Evolutionary conservation across 2,329 filamentous ascomycete genomes (phyloP), one percentile per base, ranked within the genome.

Genomic region (Curvularia lunata): DNA sequence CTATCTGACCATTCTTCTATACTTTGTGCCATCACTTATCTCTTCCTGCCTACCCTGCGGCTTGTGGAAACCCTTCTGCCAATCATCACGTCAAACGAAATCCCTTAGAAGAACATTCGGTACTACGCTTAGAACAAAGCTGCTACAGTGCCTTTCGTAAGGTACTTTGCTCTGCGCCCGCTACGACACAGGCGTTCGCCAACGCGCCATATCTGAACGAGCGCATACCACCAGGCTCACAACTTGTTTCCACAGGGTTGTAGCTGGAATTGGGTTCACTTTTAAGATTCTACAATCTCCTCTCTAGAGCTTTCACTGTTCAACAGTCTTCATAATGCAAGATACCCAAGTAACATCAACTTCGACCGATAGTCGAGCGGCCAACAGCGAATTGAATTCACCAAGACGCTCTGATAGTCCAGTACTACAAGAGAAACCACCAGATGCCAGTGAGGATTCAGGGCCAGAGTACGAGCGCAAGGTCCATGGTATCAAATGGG

Each of bases 401-500:
- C 1, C 8, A n/a, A 48, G 30, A 18, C 13, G 46, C 7, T 48
- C 46, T 10, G 30, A 48, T 13, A 48, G 46, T 12, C 46, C 30
- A 0, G 46, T 38, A 13, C 30, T 38, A 9, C 9, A 28, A 1
- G 46, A 48, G 21, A 48, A 48, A 30, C 46, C 46, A 25, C 12
- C 19, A 34, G 46, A 38, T 6, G 8, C 6, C 0, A 38, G 13
- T 5, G 46, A n/a, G 6, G 46, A 48, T 9, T 18, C 12, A 27
- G 46, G 46, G 10, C 46, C 46, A 38, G 46, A 48, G 30, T 48
- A 48, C 13, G 28, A 54, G 37, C 52, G 52, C 37, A 21, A 49
- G 28, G n/a, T 54, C 16, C 32, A 38, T n/a, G 52, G 52, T 2
- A 23, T 54, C 12, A 46, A 37, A 13, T 55, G 52, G 54, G 21